Evolutionary conservation across 371 early-diverging fungal species (phyloP), one percentile per base, ranked within the genome.

Genomic region (Enteropsectra breve): DNA sequence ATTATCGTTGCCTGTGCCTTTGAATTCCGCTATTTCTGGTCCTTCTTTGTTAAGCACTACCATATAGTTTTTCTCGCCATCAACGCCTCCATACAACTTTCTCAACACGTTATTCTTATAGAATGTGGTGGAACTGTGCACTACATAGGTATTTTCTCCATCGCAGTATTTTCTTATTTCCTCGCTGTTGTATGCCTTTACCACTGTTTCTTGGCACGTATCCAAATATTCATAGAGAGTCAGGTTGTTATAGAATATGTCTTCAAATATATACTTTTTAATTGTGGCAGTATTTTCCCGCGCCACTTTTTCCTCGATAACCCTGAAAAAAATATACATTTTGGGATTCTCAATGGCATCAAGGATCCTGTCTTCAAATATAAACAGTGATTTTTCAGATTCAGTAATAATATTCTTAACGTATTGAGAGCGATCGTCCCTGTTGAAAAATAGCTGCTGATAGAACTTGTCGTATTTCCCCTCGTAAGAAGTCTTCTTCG

Each of bases 141-240:
- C 57, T 30, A 53, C 36, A 43, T 66, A 8, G 5, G 29, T 13
- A 34, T 23, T 40, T 11, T 61, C 66, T n/a, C n/a, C 15, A 46
- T 30, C 53, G 15, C 37, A 53, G 36, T 61, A 72, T 29, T 24
- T 34, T 26, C 67, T 56, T 15, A 50, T 34, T 52, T 72, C 72
- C 5, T 49, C 57, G 30, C 60, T 59, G 0, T 50, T 58, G 32
- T 60, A 50, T 18, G 38, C 40, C 21, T 30, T 57, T 37, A 63
- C 46, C n/a, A 58, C 50, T n/a, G 40, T 38, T 33, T 66, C 47
- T 30, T 24, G 40, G 40, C 50, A 40, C 49, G 46, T 38, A 13
- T 59, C 29, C 15, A 72, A 30, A 63, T 66, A 66, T 13, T 72
- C 68, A 49, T 72, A 72, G 15, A 61, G 60, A 34, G 40, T 36